Percentiles rank a stretch among this genome's conserved stretches.
phyloP scores from a whole-genome alignment of 352 stramenopile genomes.

The Phytophthora colocasiae region DNA sequence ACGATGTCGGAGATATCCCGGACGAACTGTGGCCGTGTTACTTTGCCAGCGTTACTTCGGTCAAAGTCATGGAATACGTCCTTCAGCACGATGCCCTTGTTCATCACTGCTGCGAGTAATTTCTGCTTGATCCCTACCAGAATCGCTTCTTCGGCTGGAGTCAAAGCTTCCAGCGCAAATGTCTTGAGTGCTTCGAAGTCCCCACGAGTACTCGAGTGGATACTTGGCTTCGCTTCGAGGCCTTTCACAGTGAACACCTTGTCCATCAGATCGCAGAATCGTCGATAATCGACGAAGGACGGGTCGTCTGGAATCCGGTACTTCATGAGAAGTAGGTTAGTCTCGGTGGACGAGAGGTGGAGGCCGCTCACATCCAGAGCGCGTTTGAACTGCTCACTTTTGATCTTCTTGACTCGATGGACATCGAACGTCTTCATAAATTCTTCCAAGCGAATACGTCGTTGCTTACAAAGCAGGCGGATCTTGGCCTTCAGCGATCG shows the following conservation, averaged over 20 bases:
- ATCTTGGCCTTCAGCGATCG: constrained; percentile 84
- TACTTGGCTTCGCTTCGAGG: constrained; percentile 62
- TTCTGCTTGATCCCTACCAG: constrained; percentile 61
- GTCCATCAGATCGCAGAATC: constrained; percentile 88
- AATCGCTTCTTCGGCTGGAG: constrained; percentile 38
- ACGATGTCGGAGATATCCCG: constrained; percentile 76
- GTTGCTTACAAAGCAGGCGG: constrained; percentile 81
- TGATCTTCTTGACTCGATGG: constrained; percentile 87
- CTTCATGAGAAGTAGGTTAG: constrained; percentile 68
- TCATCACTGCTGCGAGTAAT: constrained; percentile 67
- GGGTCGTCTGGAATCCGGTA: constrained; percentile 70
- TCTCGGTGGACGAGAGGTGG: constrained; percentile 60
- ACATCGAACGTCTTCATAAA: constrained; percentile 92
- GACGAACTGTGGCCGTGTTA: constrained; percentile 83
- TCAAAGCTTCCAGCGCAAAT: constrained; percentile 42
- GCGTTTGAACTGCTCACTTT: constrained; percentile 81
- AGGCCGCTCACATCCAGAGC: constrained; percentile 80
- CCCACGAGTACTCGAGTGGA: constrained; percentile 37
- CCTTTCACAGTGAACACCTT: constrained; percentile 86
- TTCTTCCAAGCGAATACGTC: constrained; percentile 82
- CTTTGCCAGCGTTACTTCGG: constrained; percentile 82
- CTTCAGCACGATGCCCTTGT: constrained; percentile 87
- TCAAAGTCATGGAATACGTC: constrained; percentile 91
- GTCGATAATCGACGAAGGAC: constrained; percentile 78
- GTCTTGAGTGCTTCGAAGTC: constrained; percentile 44